phyloP scores from a whole-genome alignment of 139 green algal genomes.

The Trebouxia sp. region DNA sequence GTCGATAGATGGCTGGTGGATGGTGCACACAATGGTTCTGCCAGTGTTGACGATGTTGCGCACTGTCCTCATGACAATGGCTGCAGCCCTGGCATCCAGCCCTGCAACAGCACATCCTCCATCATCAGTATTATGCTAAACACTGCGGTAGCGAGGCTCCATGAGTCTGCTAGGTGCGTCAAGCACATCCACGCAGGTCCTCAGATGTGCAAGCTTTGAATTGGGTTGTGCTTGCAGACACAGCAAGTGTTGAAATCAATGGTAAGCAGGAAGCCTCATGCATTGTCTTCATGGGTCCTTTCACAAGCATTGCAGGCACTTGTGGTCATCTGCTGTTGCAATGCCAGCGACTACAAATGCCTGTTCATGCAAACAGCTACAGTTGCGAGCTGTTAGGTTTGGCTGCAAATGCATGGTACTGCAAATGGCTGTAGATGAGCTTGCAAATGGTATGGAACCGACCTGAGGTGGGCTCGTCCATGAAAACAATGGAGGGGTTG shows the following conservation, averaged over 20 bases:
- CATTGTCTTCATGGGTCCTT: too few relatives aligned
- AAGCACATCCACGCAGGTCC: too few relatives aligned
- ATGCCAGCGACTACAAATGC: not conserved
- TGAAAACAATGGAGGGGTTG: constrained; percentile 59
- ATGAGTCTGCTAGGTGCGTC: too few relatives aligned
- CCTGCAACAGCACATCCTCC: not conserved
- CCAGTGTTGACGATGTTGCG: constrained; percentile 49
- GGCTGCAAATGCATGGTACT: not conserved
- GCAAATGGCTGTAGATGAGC: not conserved
- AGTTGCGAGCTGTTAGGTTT: not conserved
- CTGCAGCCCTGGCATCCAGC: constrained; percentile 44
- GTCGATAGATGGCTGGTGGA: constrained; percentile 59
- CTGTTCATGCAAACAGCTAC: not conserved
- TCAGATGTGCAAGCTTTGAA: too few relatives aligned
- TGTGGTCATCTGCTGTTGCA: not conserved
- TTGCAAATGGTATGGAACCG: not conserved
- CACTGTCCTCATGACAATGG: constrained; percentile 61
- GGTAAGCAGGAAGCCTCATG: too few relatives aligned
- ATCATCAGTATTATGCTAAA: not conserved
- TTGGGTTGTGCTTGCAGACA: too few relatives aligned
- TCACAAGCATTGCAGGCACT: too few relatives aligned
- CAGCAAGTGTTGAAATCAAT: too few relatives aligned
- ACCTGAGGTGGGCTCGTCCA: constrained; percentile 52
- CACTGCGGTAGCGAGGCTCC: too few relatives aligned
- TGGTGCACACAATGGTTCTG: constrained; percentile 64